Conservation (phyloP, 495 filamentous ascomycete species). For the Aspergillus avenaceus region DNA sequence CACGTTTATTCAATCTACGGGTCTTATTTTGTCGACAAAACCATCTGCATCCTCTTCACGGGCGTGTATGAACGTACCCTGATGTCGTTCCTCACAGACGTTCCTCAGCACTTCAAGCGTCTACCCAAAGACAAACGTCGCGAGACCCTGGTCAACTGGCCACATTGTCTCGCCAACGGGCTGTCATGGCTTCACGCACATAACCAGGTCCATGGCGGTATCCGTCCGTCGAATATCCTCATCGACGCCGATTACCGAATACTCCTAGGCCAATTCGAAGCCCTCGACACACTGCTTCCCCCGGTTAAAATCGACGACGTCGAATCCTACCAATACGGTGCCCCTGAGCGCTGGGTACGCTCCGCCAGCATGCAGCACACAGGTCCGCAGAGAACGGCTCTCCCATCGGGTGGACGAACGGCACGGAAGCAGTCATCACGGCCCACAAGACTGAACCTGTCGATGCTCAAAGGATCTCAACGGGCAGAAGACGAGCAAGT, state of each 20-base stretch:
- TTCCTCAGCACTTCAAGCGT: conserved; percentile 62
- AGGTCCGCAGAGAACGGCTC: conserved; percentile 20
- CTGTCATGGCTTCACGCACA: conserved; percentile 71
- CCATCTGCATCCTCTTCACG: conserved; percentile 72
- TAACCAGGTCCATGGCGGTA: conserved; percentile 70
- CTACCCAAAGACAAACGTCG: conserved; percentile 69
- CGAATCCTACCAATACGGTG: conserved; percentile 83
- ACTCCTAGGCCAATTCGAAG: conserved; percentile 69
- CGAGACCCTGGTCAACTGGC: conserved; percentile 72
- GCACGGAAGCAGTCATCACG: conserved; percentile 25
- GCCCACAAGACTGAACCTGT: conserved; percentile 17
- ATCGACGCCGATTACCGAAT: conserved; percentile 68
- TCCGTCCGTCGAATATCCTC: conserved; percentile 78
- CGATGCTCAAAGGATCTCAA: conserved; percentile 19
- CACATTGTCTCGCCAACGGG: conserved; percentile 78
- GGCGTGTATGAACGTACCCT: conserved; percentile 73
- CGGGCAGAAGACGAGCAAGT: conserved; percentile 18
- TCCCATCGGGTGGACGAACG: conserved; percentile 48
- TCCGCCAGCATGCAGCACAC: conserved; percentile 32
- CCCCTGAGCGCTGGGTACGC: conserved; percentile 71
- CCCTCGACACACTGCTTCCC: conserved; percentile 52
- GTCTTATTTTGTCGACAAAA: conserved; percentile 71
- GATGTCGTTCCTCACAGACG: conserved; percentile 68
- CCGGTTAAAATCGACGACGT: conserved; percentile 57
- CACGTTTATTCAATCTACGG: conserved; percentile 79